Conservation (phyloP, 2,329 filamentous ascomycete species). For the Penicillium brasilianum region DNA sequence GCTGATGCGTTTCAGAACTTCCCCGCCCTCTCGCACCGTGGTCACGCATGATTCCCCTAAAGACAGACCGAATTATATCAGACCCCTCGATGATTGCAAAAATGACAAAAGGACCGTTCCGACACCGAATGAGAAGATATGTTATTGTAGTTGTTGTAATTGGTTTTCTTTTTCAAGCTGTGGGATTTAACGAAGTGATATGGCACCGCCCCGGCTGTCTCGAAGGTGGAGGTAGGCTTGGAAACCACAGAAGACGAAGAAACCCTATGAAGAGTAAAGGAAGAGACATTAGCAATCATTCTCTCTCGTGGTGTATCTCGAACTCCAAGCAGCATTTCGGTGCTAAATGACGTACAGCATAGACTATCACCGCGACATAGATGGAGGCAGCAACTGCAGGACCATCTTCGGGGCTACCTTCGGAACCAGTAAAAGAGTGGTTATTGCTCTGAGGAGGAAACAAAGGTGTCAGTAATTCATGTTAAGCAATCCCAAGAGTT, state of each 20-base stretch:
- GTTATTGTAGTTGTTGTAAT: constrained; percentile 13
- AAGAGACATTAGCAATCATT: constrained; percentile 22
- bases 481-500: background rate
- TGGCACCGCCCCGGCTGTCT: constrained; percentile 81
- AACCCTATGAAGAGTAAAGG: constrained; percentile 61
- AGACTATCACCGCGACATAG: constrained; percentile 86
- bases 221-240: constrained; percentile 86
- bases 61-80: constrained; percentile 26
- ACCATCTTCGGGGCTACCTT: constrained; percentile 72
- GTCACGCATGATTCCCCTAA: constrained; percentile 16
- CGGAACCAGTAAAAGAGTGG: constrained; percentile 80
- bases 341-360: constrained; percentile 69
- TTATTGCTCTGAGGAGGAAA: constrained; percentile 61
- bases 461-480: constrained; percentile 14
- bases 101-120: constrained; percentile 24
- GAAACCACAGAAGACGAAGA: constrained; percentile 88
- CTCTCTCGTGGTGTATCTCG: background rate
- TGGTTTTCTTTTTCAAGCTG: background rate
- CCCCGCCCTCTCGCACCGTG: constrained; percentile 17
- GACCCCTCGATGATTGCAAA: constrained; percentile 19
- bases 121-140: constrained; percentile 24
- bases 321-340: background rate
- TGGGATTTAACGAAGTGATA: constrained; percentile 66
- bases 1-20: constrained; percentile 20
- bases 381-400: constrained; percentile 80